Conservation (phyloP, 768 basidiomycete genomes). For the Mycena rosella region DNA sequence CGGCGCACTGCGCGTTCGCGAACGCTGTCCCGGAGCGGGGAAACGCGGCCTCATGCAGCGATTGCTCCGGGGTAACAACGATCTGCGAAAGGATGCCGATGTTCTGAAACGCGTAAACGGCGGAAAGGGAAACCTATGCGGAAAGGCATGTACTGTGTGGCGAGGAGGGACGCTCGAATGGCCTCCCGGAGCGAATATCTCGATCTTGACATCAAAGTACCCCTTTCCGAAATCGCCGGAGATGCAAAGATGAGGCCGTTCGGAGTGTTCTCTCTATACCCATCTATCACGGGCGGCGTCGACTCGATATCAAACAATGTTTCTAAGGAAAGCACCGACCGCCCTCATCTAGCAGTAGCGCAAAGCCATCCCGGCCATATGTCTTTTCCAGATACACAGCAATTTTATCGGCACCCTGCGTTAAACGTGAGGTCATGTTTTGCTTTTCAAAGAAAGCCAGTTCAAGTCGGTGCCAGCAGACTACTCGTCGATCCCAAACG, state of each 20-base stretch:
- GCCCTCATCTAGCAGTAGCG: conserved; percentile 79
- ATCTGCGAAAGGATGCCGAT: conserved; percentile 70
- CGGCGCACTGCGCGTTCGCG: conserved; percentile 50
- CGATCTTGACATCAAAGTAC: conserved; percentile 56
- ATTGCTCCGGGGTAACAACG: conserved; percentile 61
- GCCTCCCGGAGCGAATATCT: conserved; percentile 64
- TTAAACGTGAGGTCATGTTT: not conserved
- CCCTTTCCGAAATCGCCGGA: conserved; percentile 66
- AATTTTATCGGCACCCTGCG: conserved; percentile 56
- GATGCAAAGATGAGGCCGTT: conserved; percentile 54
- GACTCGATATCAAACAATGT: not conserved
- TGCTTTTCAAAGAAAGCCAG: not conserved
- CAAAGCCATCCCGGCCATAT: conserved; percentile 68
- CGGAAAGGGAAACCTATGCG: conserved; percentile 19
- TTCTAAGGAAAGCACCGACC: conserved; percentile 1
- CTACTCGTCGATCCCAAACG: conserved; percentile 68
- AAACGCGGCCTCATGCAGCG: conserved; percentile 52
- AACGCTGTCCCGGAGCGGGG: conserved; percentile 46
- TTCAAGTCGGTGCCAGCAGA: conserved; percentile 49
- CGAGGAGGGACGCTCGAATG: conserved; percentile 73
- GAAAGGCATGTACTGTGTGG: conserved; percentile 60
- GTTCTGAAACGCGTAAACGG: conserved; percentile 38
- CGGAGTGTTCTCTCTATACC: conserved; percentile 43
- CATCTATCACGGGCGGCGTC: conserved; percentile 9
- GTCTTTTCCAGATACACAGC: conserved; percentile 53